These are phyloP conservation scores for Colletotrichum trifolii DNA, from an alignment of 2,329 filamentous ascomycete species.

Conservation along the genomic window DNA sequence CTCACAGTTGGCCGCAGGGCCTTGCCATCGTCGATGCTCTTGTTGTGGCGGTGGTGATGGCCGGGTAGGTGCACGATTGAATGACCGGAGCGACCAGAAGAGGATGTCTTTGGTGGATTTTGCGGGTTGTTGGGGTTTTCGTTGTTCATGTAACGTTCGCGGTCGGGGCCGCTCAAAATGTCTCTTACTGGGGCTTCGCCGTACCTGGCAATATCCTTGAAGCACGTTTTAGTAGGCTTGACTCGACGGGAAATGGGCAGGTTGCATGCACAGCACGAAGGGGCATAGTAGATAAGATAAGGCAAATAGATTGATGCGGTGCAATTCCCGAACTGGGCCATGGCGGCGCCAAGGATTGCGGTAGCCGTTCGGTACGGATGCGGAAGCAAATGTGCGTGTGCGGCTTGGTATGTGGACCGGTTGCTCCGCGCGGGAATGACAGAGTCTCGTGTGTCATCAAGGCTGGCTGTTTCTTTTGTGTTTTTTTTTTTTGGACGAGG, in stretches of 20 bases:
- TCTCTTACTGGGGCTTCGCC: slow-evolving; percentile 82
- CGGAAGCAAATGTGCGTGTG: too few species aligned
- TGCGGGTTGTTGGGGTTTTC: slow-evolving; percentile 51
- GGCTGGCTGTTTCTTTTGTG: too few species aligned
- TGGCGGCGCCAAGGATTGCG: slow-evolving; percentile 27
- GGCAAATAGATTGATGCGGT: slow-evolving; percentile 23
- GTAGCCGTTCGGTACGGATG: slow-evolving; percentile 2
- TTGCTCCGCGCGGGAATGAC: too few species aligned
- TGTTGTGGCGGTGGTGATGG: slow-evolving; percentile 75
- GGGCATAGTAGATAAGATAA: slow-evolving; percentile 36
- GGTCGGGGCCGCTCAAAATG: slow-evolving; percentile 75
- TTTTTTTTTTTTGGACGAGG: background rate
- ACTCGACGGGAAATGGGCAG: slow-evolving; percentile 27
- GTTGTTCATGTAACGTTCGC: slow-evolving; percentile 71
- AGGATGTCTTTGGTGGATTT: slow-evolving; percentile 70
- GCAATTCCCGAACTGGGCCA: slow-evolving; percentile 33
- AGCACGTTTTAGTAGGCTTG: slow-evolving; percentile 35
- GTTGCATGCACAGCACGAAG: slow-evolving; percentile 15
- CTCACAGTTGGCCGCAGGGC: slow-evolving; percentile 78
- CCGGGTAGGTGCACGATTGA: slow-evolving; percentile 73
- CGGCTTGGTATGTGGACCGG: too few species aligned
- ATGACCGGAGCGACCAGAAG: slow-evolving; percentile 69
- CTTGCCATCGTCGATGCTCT: slow-evolving; percentile 74
- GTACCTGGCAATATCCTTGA: slow-evolving; percentile 78
- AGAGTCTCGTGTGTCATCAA: too few species aligned